A percentile compares a stretch with the other conserved stretches of the same genome.
Evolutionary conservation across 768 basidiomycete species (phyloP).

Genomic region (Lyophyllum shimeji): DNA sequence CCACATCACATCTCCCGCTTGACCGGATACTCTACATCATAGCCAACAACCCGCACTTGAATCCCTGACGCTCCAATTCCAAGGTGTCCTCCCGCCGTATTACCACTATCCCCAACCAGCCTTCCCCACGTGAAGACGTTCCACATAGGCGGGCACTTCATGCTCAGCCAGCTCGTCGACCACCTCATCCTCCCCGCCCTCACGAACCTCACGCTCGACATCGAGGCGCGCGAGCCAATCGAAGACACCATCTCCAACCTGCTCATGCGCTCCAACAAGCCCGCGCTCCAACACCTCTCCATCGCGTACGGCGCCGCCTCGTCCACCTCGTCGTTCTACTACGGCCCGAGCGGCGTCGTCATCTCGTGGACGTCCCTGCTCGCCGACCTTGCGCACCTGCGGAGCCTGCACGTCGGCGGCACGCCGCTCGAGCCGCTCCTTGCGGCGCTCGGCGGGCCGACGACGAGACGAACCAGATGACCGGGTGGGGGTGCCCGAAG

Average conservation of each 20-base stretch:
- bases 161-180: slow-evolving; percentile 61
- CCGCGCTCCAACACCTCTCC: slow-evolving; percentile 57
- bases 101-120: slow-evolving; percentile 56
- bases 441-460: slow-evolving; percentile 53
- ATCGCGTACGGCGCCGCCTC: slow-evolving; percentile 54
- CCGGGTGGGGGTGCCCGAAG: slow-evolving; percentile 63
- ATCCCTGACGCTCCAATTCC: slow-evolving; percentile 60
- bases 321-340: slow-evolving; percentile 48
- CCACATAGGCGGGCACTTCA: slow-evolving; percentile 65
- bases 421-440: slow-evolving; percentile 67
- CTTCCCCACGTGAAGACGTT: slow-evolving; percentile 55
- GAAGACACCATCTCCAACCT: slow-evolving; percentile 70
- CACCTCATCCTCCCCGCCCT: slow-evolving; percentile 58
- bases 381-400: slow-evolving; percentile 54
- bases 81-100: slow-evolving; percentile 57
- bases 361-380: slow-evolving; percentile 68
- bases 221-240: slow-evolving; percentile 73
- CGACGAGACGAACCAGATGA: slow-evolving; percentile 44
- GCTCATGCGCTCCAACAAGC: slow-evolving; percentile 57
- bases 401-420: slow-evolving; percentile 61
- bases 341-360: slow-evolving; percentile 55
- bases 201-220: slow-evolving; percentile 61
- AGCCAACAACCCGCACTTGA: slow-evolving; percentile 55
- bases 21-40: slow-evolving; percentile 72
- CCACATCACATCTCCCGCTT: slow-evolving; percentile 59